phyloP scores from a whole-genome alignment of 2,329 filamentous ascomycete genomes.

The Sordariomycetes sp. region DNA sequence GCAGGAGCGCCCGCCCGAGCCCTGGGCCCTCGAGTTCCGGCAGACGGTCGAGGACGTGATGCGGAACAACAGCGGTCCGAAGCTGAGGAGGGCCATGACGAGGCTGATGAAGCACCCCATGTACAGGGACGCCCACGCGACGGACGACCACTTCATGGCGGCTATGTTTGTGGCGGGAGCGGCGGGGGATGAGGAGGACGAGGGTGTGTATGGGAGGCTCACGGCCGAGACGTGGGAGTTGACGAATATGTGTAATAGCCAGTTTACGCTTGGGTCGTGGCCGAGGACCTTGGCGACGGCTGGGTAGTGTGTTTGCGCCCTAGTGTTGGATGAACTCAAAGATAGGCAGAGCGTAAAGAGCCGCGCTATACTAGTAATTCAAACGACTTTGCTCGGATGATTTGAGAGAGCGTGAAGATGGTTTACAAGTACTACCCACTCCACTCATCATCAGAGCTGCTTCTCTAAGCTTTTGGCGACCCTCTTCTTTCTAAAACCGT shows the following conservation, averaged over 20 bases:
- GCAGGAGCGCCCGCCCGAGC: slow-evolving; percentile 29
- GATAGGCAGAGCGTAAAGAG: neutral
- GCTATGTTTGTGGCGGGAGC: slow-evolving; percentile 49
- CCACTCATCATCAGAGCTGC: too few species aligned
- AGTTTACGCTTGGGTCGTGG: slow-evolving; percentile 35
- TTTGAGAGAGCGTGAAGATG: too few species aligned
- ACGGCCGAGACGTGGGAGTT: slow-evolving; percentile 54
- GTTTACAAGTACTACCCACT: too few species aligned
- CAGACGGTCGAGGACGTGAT: slow-evolving; percentile 51
- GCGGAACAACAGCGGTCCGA: slow-evolving; percentile 28
- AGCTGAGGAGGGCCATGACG: slow-evolving; percentile 38
- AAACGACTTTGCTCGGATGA: neutral
- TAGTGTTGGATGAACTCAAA: too few species aligned
- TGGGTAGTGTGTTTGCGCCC: neutral
- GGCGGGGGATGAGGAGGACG: slow-evolving; percentile 30
- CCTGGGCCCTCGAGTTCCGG: slow-evolving; percentile 50
- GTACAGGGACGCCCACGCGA: slow-evolving; percentile 53
- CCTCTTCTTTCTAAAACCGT: too few species aligned
- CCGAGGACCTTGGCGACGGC: slow-evolving; percentile 2
- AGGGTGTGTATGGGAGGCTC: slow-evolving; percentile 20
- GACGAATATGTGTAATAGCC: slow-evolving; percentile 50
- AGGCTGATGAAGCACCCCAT: slow-evolving; percentile 55
- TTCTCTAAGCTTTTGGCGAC: too few species aligned
- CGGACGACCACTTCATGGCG: slow-evolving; percentile 59
- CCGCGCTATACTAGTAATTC: neutral